Evolutionary conservation across 2,329 filamentous ascomycete species (phyloP).

Genomic region (Aspergillus ochraceoroseus): DNA sequence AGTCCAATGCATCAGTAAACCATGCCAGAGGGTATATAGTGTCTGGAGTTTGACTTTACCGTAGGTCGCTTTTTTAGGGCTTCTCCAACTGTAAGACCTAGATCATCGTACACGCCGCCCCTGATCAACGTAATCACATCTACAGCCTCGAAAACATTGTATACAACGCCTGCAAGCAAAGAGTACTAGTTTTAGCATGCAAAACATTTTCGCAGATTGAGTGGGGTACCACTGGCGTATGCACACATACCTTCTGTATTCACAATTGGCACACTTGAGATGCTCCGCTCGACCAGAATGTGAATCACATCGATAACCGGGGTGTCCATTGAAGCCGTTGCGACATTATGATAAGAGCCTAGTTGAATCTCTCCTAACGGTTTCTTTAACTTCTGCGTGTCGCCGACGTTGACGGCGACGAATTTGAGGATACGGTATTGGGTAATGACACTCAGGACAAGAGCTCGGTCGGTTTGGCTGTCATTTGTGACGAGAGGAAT

Average conservation of each 20-base stretch:
- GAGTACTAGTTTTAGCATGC: neutral
- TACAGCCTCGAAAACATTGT: conserved; percentile 97
- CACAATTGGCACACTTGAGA: conserved; percentile 89
- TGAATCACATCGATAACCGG: conserved; percentile 93
- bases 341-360: conserved; percentile 75
- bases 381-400: conserved; percentile 84
- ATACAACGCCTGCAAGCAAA: conserved; percentile 54
- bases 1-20: too few relatives aligned
- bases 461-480: conserved; percentile 85
- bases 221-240: too few relatives aligned
- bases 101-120: conserved; percentile 84
- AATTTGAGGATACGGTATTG: conserved; percentile 99
- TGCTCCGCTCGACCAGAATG: conserved; percentile 84
- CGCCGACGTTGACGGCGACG: conserved; percentile 88
- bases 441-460: conserved; percentile 93
- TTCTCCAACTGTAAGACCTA: conserved; percentile 80
- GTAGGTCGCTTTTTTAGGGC: conserved; percentile 80
- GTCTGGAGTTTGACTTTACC: conserved; percentile 50
- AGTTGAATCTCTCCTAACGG: conserved; percentile 76
- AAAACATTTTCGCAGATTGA: neutral
- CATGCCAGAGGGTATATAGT: too few relatives aligned
- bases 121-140: conserved; percentile 96
- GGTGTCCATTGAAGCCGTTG: conserved; percentile 80
- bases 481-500: conserved; percentile 93
- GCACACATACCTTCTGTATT: conserved; percentile 60